Base-by-base conservation (phyloP, 257 asterid genomes). In the Solanum dulcamara region DNA sequence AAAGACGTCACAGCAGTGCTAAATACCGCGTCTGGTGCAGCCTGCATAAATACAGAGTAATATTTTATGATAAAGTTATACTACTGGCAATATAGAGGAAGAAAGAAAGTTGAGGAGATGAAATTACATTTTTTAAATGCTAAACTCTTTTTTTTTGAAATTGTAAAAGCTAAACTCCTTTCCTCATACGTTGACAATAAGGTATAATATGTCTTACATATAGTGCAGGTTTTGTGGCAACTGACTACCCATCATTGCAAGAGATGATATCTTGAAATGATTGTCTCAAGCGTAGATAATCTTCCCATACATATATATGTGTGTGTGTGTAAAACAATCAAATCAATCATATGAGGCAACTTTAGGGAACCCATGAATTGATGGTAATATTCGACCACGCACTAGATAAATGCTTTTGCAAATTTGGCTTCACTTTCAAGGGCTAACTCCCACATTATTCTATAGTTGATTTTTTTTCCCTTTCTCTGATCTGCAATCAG, bases 1-100 rank as follows among this genome's bases (percentile, higher is more conserved):
- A 96, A 86, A 68, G 97, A 85, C 83, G 97, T 96, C 86, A 89
- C 96, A 32, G 94, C 98, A 8, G 97, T 94, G 92, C 97, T 94
- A 88, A 96, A 94, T 86, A 96, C 97, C 28, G 97, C 98, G 87
- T 96, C 97, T 12, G 98, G 98, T 55, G 99, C 89, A 87, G 91
- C 95, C 99, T 96, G 88, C 90, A 85, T 79, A 44, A 77, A 87
- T 85, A 77, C 42, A 28, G 28, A 46, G 28, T 4, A 35, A 35
- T 67, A 15, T 66, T 14, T 64, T 64, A 28, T 66, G 74, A 32
- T 32, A 30, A 15, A 15, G 42, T 66, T 66, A 6, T 17, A 33
- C 46, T 68, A 18, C 14, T 68, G 44, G 28, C 26, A 67, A 17
- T 68, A 32, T 33, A 32, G 46, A 68, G 46, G 46, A 15, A 7